A percentile compares a stretch with the other conserved stretches of the same genome.
phyloP scores from a whole-genome alignment of 2,329 filamentous ascomycete species.

The Calcarisporium arbuscula region DNA sequence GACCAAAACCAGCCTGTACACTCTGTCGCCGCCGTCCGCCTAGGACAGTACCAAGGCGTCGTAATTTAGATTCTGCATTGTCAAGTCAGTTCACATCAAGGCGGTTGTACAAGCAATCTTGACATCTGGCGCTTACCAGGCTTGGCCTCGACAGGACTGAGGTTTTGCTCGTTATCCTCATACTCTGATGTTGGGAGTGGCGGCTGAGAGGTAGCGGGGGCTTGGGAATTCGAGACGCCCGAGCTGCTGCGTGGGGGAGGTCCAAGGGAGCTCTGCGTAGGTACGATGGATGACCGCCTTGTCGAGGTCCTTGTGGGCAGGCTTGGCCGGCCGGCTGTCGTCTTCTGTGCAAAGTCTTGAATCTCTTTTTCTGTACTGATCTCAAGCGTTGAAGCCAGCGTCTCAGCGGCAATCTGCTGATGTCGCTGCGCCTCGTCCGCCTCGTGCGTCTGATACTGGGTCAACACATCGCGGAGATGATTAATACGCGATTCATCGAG shows the following conservation, averaged over 20 bases:
- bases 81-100: slow-evolving; percentile 15
- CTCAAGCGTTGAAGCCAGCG: slow-evolving; percentile 76
- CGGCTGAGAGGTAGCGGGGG: slow-evolving; percentile 1
- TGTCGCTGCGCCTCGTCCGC: slow-evolving; percentile 77
- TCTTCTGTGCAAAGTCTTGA: slow-evolving; percentile 54
- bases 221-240: slow-evolving; percentile 8
- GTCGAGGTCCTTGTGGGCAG: slow-evolving; percentile 33
- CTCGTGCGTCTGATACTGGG: slow-evolving; percentile 89
- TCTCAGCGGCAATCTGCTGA: slow-evolving; percentile 68
- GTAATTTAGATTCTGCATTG: slow-evolving; percentile 46
- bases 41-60: slow-evolving; percentile 64
- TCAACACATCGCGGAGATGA: slow-evolving; percentile 82
- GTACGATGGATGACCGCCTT: slow-evolving; percentile 30
- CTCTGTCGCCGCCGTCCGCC: slow-evolving; percentile 57
- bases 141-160: slow-evolving; percentile 24
- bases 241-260: slow-evolving; percentile 8
- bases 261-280: slow-evolving; percentile 6
- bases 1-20: slow-evolving; percentile 55
- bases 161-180: slow-evolving; percentile 37
- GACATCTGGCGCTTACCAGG: slow-evolving; percentile 24
- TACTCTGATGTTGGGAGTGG: slow-evolving; percentile 18
- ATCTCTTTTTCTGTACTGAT: slow-evolving; percentile 85
- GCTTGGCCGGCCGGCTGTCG: slow-evolving; percentile 32
- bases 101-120: neutral
- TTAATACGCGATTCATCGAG: slow-evolving; percentile 86